A percentile compares a stretch with the other conserved stretches of the same genome.
Evolutionary conservation across 2,329 filamentous ascomycete genomes (phyloP).

Genomic region (Didymella keratinophila): DNA sequence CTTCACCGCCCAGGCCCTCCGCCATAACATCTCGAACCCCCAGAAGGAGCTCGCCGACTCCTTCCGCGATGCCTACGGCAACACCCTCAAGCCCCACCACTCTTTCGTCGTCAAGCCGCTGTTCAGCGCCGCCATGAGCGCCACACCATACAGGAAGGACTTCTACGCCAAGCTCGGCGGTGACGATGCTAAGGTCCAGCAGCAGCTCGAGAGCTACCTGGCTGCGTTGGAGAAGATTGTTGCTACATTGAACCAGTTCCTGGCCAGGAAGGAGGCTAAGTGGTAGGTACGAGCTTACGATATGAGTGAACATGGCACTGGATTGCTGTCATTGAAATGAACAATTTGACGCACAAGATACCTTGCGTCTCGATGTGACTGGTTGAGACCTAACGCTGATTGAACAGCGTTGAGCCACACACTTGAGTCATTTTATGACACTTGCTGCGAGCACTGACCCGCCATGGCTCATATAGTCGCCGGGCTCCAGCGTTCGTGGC

Average conservation of each 20-base stretch:
- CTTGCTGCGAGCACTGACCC: neutral
- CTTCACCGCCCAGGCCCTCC: constrained; percentile 87
- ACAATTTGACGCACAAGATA: neutral
- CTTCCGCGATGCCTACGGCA: constrained; percentile 84
- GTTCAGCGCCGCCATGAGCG: constrained; percentile 91
- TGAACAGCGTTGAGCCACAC: neutral
- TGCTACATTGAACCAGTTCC: constrained; percentile 73
- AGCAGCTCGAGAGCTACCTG: constrained; percentile 75
- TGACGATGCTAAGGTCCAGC: constrained; percentile 67
- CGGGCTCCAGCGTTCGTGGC: neutral
- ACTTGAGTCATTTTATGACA: neutral
- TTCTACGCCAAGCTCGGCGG: constrained; percentile 89
- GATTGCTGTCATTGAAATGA: constrained; percentile 1
- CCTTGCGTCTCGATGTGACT: neutral
- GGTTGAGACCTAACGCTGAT: neutral
- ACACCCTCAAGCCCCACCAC: constrained; percentile 92
- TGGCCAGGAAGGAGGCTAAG: constrained; percentile 45
- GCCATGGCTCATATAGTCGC: neutral
- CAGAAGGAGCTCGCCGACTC: constrained; percentile 81
- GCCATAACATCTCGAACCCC: constrained; percentile 74
- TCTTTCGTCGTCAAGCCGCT: constrained; percentile 87
- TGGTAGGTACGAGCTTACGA: constrained; percentile 32
- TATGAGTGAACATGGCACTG: constrained; percentile 1
- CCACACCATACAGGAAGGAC: constrained; percentile 89
- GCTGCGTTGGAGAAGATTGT: constrained; percentile 79